Evolutionary conservation across 495 filamentous ascomycete species (phyloP), one percentile per base, ranked within the genome.

Genomic region (Hypomontagnella submonticulosa): DNA sequence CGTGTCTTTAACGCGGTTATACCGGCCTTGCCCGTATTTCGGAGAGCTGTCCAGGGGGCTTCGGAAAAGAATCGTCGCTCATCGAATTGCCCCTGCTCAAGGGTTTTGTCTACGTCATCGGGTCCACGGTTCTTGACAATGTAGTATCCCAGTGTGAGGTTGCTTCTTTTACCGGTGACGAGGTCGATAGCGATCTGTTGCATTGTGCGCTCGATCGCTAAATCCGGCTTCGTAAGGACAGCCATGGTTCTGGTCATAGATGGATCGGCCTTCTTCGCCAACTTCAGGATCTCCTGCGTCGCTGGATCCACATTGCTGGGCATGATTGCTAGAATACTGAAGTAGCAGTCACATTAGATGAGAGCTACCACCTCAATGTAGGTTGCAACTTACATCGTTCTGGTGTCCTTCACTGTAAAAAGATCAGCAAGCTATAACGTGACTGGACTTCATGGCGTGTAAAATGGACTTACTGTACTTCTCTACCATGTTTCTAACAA

Each of bases 141-240:
- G 32, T 77, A 79, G 73, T 82, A 89, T 0, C 87, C 86, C 15
- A 87, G 76, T 4, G 71, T 71, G 0, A 83, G 69, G 11, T 58
- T 52, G 8, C 75, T 52, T 34, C 73, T 73, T 50, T 70, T 79
- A 1, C 80, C 80, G 4, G 71, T 19, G 1, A 87, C 67, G 12
- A 87, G 73, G 4, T 83, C 74, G 11, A 83, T 74, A 18, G 86
- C 74, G 11, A 75, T 74, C 1, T 66, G 44, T 57, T 86, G 79
- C 4, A 77, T 80, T 2, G 79, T 77, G 44, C 72, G 68, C 38
- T 87, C 82, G 38, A 87, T 80, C 0, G 75, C 73, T 11, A 88
- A 67, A 44, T 89, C 86, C 1, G 83, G 85, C 57, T 88, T 88
- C 0, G 85, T 88, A 2, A 88, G 67, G 13, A 88, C 79, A 8